A percentile compares a stretch with the other conserved stretches of the same genome.
phyloP scores from a whole-genome alignment of 495 filamentous ascomycete genomes.

The Parathielavia appendiculata region DNA sequence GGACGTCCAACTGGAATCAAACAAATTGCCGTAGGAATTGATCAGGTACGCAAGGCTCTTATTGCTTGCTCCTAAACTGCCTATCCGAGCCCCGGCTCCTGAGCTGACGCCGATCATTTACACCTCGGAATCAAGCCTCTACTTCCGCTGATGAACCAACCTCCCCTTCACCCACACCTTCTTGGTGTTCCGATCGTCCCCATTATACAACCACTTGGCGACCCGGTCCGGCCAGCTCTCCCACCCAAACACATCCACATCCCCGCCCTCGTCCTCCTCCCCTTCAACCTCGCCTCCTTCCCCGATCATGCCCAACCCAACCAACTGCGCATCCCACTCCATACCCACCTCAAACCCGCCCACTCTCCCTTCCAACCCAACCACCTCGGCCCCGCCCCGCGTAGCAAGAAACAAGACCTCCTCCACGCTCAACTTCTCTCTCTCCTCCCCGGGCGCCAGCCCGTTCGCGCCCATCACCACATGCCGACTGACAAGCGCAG shows the following conservation, averaged over 20 bases:
- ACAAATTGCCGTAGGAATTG: neutral
- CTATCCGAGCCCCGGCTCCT: neutral
- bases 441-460: constrained; percentile 37
- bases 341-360: constrained; percentile 79
- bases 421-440: constrained; percentile 64
- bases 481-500: constrained; percentile 66
- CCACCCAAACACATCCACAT: constrained; percentile 82
- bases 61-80: too few relatives aligned
- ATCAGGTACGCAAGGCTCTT: too few relatives aligned
- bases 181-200: constrained; percentile 76
- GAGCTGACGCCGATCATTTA: neutral
- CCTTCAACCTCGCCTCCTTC: constrained; percentile 32
- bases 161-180: constrained; percentile 76
- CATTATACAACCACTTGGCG: constrained; percentile 85
- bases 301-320: constrained; percentile 51
- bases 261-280: constrained; percentile 32
- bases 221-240: constrained; percentile 72
- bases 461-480: constrained; percentile 46
- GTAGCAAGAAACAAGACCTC: constrained; percentile 88
- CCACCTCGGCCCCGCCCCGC: constrained; percentile 68
- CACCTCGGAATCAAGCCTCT: neutral
- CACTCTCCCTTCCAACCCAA: constrained; percentile 62
- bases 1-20: neutral
- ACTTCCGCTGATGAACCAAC: constrained; percentile 60
- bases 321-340: constrained; percentile 83